Base-by-base conservation (phyloP, 83 land plant genomes). In the Picea engelmannii region DNA sequence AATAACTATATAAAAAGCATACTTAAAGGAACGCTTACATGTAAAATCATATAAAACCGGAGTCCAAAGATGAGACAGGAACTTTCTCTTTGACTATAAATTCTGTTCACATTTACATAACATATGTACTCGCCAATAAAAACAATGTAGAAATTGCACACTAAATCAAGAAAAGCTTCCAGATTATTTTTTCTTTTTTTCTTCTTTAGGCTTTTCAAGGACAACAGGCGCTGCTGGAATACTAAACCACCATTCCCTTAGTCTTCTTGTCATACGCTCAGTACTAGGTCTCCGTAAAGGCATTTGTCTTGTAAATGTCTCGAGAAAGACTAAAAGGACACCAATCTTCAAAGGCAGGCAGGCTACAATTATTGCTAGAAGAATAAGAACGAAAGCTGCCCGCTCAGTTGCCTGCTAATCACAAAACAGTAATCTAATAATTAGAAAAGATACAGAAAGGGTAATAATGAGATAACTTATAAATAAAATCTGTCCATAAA, bases 211-310 rank as follows among this genome's bases (percentile, higher is more conserved):
- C 74, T 77, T 84, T 79, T 91, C 93, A 66, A 94, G 85, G 66
- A 92, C 20, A 61, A 94, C 95, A 79, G 96, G 94, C 69, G 92
- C 96, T 4, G 94, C 96, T 1, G 96, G 96, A 47, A 94, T 87
- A 79, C 96, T 94, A 82, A 90, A 88, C 96, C 96, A 94, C 96
- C 96, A 94, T 52, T 94, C 96, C 55, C 87, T 85, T 49, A 94
- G 42, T 68, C 96, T 86, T 76, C 96, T 90, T 16, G 62, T 85
- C 81, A 81, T 87, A 66, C 92, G 87, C 86, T 94, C 96, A 0
- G 96, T 90, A 81, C 85, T 88, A 40, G 87, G 83, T 79, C 70
- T 87, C 70, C 96, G 83, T 49, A 86, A 78, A 7, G 94, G 95
- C 42, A 92, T 90, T 75, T 90, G 76, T 61, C 88, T 84, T 23